Percentiles rank a stretch among this genome's conserved stretches.
Evolutionary conservation across 306 rosid species (phyloP).

Genomic region (Cicer cuneatum): DNA sequence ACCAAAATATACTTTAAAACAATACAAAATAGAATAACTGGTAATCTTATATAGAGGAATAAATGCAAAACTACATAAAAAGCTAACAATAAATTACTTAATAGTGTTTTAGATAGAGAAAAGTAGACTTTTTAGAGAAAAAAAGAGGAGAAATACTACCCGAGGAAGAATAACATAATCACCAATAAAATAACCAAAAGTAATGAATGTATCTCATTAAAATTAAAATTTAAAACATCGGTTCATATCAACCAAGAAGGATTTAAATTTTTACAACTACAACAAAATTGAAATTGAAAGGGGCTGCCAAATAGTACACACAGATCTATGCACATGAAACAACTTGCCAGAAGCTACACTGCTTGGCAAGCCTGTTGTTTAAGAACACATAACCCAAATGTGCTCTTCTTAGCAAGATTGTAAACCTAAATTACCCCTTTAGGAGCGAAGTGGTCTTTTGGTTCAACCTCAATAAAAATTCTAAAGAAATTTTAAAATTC

Average conservation of each 20-base stretch:
- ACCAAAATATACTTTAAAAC: slow-evolving; percentile 31
- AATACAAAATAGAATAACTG: slow-evolving; percentile 22
- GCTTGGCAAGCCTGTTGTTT: neutral
- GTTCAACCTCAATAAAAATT: neutral
- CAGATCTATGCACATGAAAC: slow-evolving; percentile 8
- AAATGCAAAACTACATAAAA: slow-evolving; percentile 9
- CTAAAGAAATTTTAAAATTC: neutral
- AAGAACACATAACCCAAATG: neutral
- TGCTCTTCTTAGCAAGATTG: neutral
- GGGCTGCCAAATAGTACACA: neutral
- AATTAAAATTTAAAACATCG: neutral
- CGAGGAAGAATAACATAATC: slow-evolving; percentile 11
- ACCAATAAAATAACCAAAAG: slow-evolving; percentile 19
- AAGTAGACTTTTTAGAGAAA: neutral
- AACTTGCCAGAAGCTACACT: slow-evolving; percentile 15
- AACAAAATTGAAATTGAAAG: slow-evolving; percentile 18
- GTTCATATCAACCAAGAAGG: slow-evolving; percentile 15
- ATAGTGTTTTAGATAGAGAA: neutral
- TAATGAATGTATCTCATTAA: neutral
- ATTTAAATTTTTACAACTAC: slow-evolving; percentile 6
- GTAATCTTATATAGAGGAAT: slow-evolving; percentile 10
- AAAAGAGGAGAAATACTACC: neutral
- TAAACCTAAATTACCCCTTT: neutral
- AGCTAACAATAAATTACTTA: slow-evolving; percentile 16
- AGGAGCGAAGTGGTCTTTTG: neutral